Evolutionary conservation across 179 eudicot genomes (phyloP).

Genomic region (Beta macrorhiza): DNA sequence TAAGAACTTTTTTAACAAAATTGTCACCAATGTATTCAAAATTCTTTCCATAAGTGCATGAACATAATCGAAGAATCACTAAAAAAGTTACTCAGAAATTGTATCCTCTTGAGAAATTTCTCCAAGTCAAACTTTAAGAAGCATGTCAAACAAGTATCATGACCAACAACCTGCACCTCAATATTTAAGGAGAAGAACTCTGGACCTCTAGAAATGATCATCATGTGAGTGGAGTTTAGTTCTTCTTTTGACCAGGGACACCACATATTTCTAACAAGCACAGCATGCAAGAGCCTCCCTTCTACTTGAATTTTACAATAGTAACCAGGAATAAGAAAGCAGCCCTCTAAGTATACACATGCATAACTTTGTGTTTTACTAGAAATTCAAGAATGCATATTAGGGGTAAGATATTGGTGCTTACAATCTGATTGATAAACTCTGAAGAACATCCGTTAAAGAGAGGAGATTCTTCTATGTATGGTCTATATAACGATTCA

Average conservation of each 20-base stretch:
- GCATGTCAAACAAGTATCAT: background rate
- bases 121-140: background rate
- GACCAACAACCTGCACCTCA: background rate
- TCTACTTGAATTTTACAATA: too few relatives aligned
- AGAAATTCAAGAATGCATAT: background rate
- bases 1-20: background rate
- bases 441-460: slow-evolving; percentile 79
- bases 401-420: slow-evolving; percentile 25
- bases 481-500: slow-evolving; percentile 56
- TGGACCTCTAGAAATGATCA: too few relatives aligned
- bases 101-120: too few relatives aligned
- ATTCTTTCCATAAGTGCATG: background rate
- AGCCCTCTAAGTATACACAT: background rate
- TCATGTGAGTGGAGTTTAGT: too few relatives aligned
- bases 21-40: background rate
- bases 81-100: too few relatives aligned
- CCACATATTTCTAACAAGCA: too few relatives aligned
- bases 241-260: too few relatives aligned
- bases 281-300: too few relatives aligned
- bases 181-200: background rate
- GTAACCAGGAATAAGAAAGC: background rate
- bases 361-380: background rate
- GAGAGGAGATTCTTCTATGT: slow-evolving; percentile 58
- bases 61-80: too few relatives aligned
- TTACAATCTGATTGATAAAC: slow-evolving; percentile 87